A percentile compares a stretch with the other conserved stretches of the same genome.
These are phyloP conservation scores for Cyclocybe aegerita DNA, from an alignment of 768 basidiomycete genomes.

Conservation along the genomic window DNA sequence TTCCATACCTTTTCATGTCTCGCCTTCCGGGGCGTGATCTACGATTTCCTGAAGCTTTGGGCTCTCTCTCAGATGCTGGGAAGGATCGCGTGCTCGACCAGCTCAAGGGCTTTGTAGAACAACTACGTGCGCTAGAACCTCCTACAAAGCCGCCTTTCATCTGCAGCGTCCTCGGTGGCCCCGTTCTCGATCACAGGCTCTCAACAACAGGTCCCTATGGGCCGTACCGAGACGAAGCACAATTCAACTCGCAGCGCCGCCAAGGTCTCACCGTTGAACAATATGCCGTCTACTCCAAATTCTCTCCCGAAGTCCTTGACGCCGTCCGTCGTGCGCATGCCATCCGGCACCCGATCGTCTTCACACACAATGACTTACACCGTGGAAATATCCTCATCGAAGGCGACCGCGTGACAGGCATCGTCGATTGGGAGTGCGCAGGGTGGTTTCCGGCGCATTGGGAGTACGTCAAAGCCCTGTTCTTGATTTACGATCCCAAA, in stretches of 20 bases:
- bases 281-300: background rate
- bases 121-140: background rate
- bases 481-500: no score
- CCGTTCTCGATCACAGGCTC: background rate
- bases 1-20: background rate
- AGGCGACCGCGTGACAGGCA: background rate
- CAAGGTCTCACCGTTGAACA: background rate
- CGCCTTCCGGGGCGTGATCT: background rate
- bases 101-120: no score
- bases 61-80: no score
- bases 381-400: constrained; percentile 1
- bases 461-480: background rate
- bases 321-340: background rate
- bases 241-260: no score
- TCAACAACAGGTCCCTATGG: no score
- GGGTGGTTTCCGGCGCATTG: constrained; percentile 8
- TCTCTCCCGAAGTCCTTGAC: background rate
- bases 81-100: no score
- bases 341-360: background rate
- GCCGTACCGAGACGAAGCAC: no score
- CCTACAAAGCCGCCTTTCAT: background rate
- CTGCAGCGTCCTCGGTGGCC: background rate
- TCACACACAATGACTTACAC: constrained; percentile 5
- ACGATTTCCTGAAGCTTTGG: background rate
- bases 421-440: constrained; percentile 6